Conservation (phyloP, 2,329 filamentous ascomycete genomes). For the Phaeosphaeria sp. region DNA sequence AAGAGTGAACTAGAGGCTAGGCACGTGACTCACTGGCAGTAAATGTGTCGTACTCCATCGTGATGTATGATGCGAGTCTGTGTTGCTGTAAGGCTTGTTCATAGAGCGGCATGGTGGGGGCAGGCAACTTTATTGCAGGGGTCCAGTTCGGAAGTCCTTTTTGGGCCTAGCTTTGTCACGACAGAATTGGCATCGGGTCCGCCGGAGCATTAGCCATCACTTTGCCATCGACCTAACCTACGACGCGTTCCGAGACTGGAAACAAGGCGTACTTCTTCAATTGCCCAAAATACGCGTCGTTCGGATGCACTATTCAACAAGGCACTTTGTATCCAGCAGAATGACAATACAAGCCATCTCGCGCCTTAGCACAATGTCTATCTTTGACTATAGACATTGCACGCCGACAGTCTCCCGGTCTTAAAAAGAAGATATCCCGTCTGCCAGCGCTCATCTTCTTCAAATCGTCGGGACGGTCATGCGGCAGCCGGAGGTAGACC, state of each 20-base stretch:
- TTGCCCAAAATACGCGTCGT: neutral
- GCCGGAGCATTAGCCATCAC: neutral
- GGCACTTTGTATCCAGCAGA: neutral
- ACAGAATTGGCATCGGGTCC: constrained; percentile 8
- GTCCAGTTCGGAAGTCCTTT: neutral
- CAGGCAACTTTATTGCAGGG: constrained; percentile 1
- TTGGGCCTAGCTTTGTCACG: constrained; percentile 5
- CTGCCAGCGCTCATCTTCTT: too few species aligned
- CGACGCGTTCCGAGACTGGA: too few species aligned
- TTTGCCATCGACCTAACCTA: neutral
- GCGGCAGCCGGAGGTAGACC: too few species aligned
- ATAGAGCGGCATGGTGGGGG: constrained; percentile 13
- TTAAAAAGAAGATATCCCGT: too few species aligned
- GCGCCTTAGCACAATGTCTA: too few species aligned
- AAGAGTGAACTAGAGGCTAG: neutral
- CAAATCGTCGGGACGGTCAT: too few species aligned
- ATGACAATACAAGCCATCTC: too few species aligned
- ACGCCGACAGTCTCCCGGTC: too few species aligned
- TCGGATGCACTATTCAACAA: neutral
- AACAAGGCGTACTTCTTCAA: too few species aligned
- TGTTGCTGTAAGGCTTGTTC: neutral
- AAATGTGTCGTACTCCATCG: constrained; percentile 33
- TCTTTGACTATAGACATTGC: too few species aligned
- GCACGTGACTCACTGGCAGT: constrained; percentile 15
- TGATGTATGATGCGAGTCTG: neutral